Evolutionary conservation across 192 early-diverging fungal species (phyloP).

Genomic region (Coemansia sp.): DNA sequence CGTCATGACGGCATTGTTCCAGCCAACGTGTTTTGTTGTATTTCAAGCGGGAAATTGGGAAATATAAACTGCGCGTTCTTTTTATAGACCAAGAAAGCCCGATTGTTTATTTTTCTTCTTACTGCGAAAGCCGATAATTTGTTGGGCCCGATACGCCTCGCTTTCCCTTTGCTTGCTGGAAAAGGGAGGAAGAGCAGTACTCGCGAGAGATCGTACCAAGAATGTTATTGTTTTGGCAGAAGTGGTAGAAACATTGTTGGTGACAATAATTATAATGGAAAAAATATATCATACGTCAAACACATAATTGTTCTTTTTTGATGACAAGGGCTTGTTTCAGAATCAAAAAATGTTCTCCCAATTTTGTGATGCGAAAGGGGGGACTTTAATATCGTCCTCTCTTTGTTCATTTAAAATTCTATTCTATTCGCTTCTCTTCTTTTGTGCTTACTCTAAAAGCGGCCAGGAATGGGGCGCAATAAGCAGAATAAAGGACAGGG

Average conservation of each 20-base stretch:
- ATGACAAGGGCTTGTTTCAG: neutral
- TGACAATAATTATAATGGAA: neutral
- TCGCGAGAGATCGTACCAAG: neutral
- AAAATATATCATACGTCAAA: neutral
- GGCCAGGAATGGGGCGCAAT: slow-evolving; percentile 2
- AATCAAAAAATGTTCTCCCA: neutral
- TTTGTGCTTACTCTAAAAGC: neutral
- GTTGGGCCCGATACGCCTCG: neutral
- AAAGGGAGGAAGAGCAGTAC: neutral
- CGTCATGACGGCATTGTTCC: slow-evolving; percentile 5
- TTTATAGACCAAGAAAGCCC: neutral
- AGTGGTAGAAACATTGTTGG: neutral
- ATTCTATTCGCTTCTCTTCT: neutral
- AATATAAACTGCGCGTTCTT: neutral
- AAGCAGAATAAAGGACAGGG: slow-evolving; percentile 12
- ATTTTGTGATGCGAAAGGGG: neutral
- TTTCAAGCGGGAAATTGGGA: neutral
- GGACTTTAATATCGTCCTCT: neutral
- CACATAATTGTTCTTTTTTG: neutral
- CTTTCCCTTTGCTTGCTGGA: neutral
- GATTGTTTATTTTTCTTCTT: neutral
- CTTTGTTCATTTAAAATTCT: neutral
- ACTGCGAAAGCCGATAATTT: neutral
- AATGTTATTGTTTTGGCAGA: neutral
- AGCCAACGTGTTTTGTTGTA: neutral